Base-by-base conservation (phyloP, 2,329 filamentous ascomycete genomes). In the Stachybotrys chlorohalonatus region DNA sequence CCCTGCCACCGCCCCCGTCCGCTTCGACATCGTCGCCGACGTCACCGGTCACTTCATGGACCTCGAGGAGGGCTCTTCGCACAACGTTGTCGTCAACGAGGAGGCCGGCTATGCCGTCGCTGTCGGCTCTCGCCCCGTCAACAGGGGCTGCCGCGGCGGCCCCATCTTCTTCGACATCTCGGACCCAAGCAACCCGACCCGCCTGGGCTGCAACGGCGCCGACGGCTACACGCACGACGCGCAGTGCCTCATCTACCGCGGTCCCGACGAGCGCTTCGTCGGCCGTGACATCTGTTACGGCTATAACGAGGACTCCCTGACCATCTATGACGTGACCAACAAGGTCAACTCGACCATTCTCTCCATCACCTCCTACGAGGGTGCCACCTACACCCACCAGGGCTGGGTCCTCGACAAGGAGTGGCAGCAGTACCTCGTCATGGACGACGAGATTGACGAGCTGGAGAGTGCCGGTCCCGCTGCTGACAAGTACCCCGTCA, bases 81-180 rank as follows among this genome's bases (percentile, higher is more conserved):
- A 81, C 66, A 82, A 82, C 60, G 70, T 82, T 31, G 77, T 82
- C 7, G 68, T 75, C 57, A 66, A 69, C 57, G 73, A 79, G 59
- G 77, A 80, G 62, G 68, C 67, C 36, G 67, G 73, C 56, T 78
- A 77, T 48, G 75, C 67, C 45, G 73, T 77, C 5, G 76, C 76
- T 16, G 72, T 73, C 7, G 73, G 73, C 4, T 71, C 71, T 4
- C 59, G 63, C 52, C 75, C 75, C 2, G 72, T 73, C 31, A 61
- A 57, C 17, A 62, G 66, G 62, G 11, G 55, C 5, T 82, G 80
- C 67, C 66, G 65, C 3, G 72, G 73, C 6, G 80, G 81, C 7
- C 71, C 83, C 31, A 79, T 80, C 64, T 82, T 82, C 64, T 78
- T 84, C 56, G 78, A 84, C 62, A 71, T 84, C 17, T 73, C 72